Percentiles rank a stretch among this genome's conserved stretches.
Evolutionary conservation across 1,284 basidiomycete species (phyloP).

Genomic region (Sanghuangporus baumii): DNA sequence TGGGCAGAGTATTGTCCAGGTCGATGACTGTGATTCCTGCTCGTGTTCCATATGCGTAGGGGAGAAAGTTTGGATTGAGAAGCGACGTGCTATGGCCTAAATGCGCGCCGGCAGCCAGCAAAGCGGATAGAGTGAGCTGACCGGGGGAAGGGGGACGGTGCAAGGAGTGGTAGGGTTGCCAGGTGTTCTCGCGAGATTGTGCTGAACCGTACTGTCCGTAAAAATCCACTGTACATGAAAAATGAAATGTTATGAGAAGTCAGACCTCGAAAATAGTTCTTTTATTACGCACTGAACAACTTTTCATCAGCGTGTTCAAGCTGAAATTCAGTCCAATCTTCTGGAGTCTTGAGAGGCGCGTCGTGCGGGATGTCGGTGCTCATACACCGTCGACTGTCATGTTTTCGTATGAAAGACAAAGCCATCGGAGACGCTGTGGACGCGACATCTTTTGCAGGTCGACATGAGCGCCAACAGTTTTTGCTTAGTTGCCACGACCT

Average conservation of each 20-base stretch:
- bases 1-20: constrained; percentile 89
- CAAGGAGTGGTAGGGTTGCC: constrained; percentile 69
- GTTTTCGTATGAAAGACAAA: neutral
- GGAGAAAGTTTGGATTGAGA: constrained; percentile 84
- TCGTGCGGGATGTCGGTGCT: constrained; percentile 17
- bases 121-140: constrained; percentile 78
- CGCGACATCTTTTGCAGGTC: constrained; percentile 17
- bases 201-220: constrained; percentile 75
- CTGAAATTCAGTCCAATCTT: constrained; percentile 64
- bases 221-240: constrained; percentile 45
- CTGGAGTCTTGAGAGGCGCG: constrained; percentile 37
- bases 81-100: constrained; percentile 83
- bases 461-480: constrained; percentile 39
- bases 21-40: constrained; percentile 93
- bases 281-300: constrained; percentile 43
- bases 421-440: neutral
- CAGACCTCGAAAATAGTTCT: constrained; percentile 5
- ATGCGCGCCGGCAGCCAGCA: constrained; percentile 91
- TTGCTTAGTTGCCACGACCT: constrained; percentile 28
- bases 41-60: constrained; percentile 93
- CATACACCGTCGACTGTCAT: constrained; percentile 1
- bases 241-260: constrained; percentile 18
- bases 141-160: constrained; percentile 57
- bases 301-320: constrained; percentile 48
- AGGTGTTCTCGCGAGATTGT: constrained; percentile 65